Evolutionary conservation across 1,284 basidiomycete species (phyloP).

Genomic region (Trametes sp.): DNA sequence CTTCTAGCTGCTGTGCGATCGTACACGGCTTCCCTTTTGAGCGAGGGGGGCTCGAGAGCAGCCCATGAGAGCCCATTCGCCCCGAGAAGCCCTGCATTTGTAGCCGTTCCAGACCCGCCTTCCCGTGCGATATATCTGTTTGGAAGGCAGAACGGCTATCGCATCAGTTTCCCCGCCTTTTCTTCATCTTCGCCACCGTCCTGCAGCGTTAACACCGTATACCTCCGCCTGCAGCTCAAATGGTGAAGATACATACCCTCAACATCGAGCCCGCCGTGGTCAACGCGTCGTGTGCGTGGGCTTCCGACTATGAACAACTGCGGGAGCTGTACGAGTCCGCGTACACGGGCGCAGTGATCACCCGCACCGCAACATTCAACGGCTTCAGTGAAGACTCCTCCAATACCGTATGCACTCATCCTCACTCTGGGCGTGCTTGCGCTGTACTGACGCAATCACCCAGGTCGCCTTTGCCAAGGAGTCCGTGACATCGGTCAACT

Average conservation of each 20-base stretch:
- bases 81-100: constrained; percentile 1
- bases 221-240: constrained; percentile 30
- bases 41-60: constrained; percentile 22
- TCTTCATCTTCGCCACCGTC: neutral
- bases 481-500: constrained; percentile 69
- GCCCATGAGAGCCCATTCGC: constrained; percentile 12
- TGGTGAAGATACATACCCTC: constrained; percentile 61
- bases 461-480: constrained; percentile 66
- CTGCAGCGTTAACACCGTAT: neutral
- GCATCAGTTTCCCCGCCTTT: constrained; percentile 13
- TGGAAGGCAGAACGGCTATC: constrained; percentile 4
- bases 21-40: constrained; percentile 14
- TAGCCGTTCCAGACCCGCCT: constrained; percentile 30
- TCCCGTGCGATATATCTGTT: constrained; percentile 23
- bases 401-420: constrained; percentile 57
- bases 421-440: neutral
- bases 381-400: constrained; percentile 70
- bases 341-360: constrained; percentile 79
- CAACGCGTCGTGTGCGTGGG: constrained; percentile 83
- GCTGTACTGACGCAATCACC: neutral
- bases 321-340: constrained; percentile 66
- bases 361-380: constrained; percentile 71
- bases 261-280: constrained; percentile 66
- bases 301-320: constrained; percentile 70
- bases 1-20: constrained; percentile 18